Evolutionary conservation across 1,284 basidiomycete genomes (phyloP).

Genomic region (Irpex lacteus): DNA sequence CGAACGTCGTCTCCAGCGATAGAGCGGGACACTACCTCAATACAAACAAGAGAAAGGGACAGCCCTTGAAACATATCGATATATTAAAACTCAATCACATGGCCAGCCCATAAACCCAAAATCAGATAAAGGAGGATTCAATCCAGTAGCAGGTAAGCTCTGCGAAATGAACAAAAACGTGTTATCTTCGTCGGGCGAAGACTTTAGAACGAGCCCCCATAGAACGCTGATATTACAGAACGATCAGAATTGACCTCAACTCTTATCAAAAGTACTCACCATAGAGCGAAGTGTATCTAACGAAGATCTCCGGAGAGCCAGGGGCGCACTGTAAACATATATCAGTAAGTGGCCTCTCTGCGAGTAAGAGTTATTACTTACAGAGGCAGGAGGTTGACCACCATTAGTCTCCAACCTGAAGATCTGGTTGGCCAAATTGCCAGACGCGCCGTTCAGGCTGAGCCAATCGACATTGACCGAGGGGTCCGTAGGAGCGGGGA

Average conservation of each 20-base stretch:
- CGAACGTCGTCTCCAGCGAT: too few species aligned
- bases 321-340: constrained; percentile 12
- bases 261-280: constrained; percentile 9
- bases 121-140: neutral
- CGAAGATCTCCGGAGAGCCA: constrained; percentile 12
- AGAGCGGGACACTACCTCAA: too few species aligned
- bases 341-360: too few species aligned
- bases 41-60: too few species aligned
- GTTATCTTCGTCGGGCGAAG: neutral
- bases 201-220: neutral
- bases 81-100: too few species aligned
- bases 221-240: neutral
- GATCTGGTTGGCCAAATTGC: constrained; percentile 33
- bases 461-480: constrained; percentile 38
- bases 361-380: too few species aligned
- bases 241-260: neutral
- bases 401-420: constrained; percentile 35
- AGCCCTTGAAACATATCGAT: too few species aligned
- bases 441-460: constrained; percentile 28
- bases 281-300: constrained; percentile 16
- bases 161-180: neutral
- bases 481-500: constrained; percentile 28
- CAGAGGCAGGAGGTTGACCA: constrained; percentile 39
- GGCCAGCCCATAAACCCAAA: too few species aligned
- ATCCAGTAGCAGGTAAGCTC: neutral